These are phyloP conservation scores for Paecilomyces sp. DNA, from an alignment of 2,329 filamentous ascomycete species.

Conservation along the genomic window DNA sequence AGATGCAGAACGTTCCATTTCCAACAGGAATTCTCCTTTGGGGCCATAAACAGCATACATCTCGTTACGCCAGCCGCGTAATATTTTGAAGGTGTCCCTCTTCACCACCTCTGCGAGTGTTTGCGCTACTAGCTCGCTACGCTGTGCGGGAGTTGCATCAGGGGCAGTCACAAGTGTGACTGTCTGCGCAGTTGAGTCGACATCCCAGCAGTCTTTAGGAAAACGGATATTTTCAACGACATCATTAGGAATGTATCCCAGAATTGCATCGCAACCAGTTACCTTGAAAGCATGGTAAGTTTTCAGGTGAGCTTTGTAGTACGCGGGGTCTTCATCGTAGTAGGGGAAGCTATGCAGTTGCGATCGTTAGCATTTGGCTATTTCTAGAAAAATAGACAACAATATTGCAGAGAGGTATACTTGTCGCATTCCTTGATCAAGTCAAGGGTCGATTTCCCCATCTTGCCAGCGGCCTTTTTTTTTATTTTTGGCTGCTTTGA, in stretches of 20 bases:
- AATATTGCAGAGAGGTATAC: slow-evolving; percentile 17
- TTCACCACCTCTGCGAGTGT: slow-evolving; percentile 63
- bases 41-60: slow-evolving; percentile 68
- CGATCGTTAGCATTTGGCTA: neutral
- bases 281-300: slow-evolving; percentile 61
- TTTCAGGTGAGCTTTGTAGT: slow-evolving; percentile 47
- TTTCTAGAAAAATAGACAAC: neutral
- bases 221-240: slow-evolving; percentile 36
- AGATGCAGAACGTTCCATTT: slow-evolving; percentile 68
- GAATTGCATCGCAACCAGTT: slow-evolving; percentile 53
- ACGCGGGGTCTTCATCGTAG: slow-evolving; percentile 51
- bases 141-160: slow-evolving; percentile 52
- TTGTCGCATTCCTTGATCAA: slow-evolving; percentile 52
- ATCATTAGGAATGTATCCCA: slow-evolving; percentile 53
- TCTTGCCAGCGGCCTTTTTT: slow-evolving; percentile 4
- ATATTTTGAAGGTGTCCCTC: slow-evolving; percentile 64
- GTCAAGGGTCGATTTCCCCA: slow-evolving; percentile 44
- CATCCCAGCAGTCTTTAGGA: slow-evolving; percentile 51
- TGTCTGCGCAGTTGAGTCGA: slow-evolving; percentile 55
- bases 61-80: slow-evolving; percentile 75
- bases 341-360: slow-evolving; percentile 64
- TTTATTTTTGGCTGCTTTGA: neutral
- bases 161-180: slow-evolving; percentile 54
- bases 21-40: slow-evolving; percentile 54
- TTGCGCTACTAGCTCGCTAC: slow-evolving; percentile 50